Base-by-base conservation (phyloP, 1,284 basidiomycete species). In the Porodaedalea pini region DNA sequence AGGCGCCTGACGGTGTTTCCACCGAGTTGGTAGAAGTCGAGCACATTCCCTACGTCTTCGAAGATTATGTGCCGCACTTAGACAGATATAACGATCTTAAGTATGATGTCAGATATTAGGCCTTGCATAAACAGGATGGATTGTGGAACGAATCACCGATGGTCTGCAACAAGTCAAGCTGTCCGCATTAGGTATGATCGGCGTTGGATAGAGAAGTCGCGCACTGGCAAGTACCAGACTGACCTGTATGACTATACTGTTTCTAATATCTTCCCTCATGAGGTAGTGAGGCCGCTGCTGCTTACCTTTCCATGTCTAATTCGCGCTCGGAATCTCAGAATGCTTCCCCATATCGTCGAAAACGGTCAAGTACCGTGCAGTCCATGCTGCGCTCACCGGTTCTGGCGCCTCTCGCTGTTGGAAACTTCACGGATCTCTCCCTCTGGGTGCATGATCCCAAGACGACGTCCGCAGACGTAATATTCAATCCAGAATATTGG, bases 391-490 rank as follows among this genome's bases (percentile, higher is more conserved):
- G 73, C 1, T 68, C 75, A 8, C 54, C 62, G 6, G 23, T 60
- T 2, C 60, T 65, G 2, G 64, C 25, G 32, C 80, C 82, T 0
- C 72, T 90, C 11, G 76, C 77, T 64, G 64, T 80, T 27, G 88
- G 87, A 13, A 86, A 87, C 63, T 75, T 71, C 6, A 85, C 79
- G 62, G 69, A 77, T 0, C 71, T 90, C 34, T 86, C 82, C 41
- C 76, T 78, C 13, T 90, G 88, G 88, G 86, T 90, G 3, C 85
- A 88, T 64, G 86, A 89, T 60, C 66, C 77, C n/a, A 82, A 80
- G 64, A 83, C 54, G 17, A 23, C 49, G 7, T 79, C 78, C 0
- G 67, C 75, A 3, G 73, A 73, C 29, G 82, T 88, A 52, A 75
- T 82, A 13, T 76, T 92, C 66, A 90, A 91, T 63, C 83, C 85